phyloP scores from a whole-genome alignment of 169 alveolate genomes.

The Ichthyophthirius multifiliis region DNA sequence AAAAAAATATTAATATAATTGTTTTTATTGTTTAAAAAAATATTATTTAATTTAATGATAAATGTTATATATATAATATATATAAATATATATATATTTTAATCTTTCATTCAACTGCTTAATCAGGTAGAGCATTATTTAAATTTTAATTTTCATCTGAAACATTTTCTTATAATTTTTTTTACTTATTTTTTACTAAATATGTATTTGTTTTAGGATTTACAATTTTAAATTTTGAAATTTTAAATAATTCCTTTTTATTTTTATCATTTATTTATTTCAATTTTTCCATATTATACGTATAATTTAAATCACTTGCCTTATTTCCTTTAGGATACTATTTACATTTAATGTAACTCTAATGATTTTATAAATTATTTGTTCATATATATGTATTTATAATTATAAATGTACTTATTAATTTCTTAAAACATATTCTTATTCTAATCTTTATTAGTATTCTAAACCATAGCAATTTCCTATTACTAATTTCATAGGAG shows the following conservation, averaged over 20 bases:
- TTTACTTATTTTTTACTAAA: not conserved
- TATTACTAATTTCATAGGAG: conserved; percentile 38
- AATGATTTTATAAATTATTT: not conserved
- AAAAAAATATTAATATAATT: too few relatives aligned
- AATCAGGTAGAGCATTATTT: not conserved
- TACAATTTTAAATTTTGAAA: conserved; percentile 34
- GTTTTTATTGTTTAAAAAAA: too few relatives aligned
- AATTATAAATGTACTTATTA: not conserved
- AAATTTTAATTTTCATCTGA: not conserved
- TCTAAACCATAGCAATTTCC: conserved; percentile 41
- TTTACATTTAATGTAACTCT: conserved; percentile 8
- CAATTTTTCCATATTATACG: conserved; percentile 15
- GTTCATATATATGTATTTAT: not conserved
- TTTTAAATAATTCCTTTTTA: conserved; percentile 37
- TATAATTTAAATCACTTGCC: conserved; percentile 25
- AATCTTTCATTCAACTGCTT: conserved; percentile 9
- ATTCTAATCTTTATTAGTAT: conserved; percentile 6
- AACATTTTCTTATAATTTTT: conserved; percentile 22
- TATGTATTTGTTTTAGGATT: conserved; percentile 37
- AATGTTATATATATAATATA: too few relatives aligned
- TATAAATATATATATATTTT: too few relatives aligned
- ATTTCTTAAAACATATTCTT: conserved; percentile 12
- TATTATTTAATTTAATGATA: too few relatives aligned
- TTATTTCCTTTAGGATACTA: conserved; percentile 25
- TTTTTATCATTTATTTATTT: not conserved